Evolutionary conservation across 768 basidiomycete species (phyloP).

Genomic region (Phaeolepiota aurea): DNA sequence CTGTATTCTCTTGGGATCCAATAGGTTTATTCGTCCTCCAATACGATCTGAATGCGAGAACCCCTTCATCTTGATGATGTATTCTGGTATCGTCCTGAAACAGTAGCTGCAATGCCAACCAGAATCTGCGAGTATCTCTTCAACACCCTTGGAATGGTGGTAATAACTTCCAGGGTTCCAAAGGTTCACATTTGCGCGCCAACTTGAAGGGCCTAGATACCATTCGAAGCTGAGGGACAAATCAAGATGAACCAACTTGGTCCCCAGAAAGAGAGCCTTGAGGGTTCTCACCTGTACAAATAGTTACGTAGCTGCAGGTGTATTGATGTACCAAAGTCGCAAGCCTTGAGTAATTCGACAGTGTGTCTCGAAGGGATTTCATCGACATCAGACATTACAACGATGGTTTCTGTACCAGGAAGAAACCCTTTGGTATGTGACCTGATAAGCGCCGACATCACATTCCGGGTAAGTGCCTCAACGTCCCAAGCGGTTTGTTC

Average conservation of each 20-base stretch:
- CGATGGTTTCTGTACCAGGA: conserved; percentile 26
- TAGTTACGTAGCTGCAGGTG: conserved; percentile 57
- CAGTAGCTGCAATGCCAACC: conserved; percentile 69
- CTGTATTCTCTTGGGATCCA: conserved; percentile 46
- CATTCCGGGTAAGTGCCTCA: conserved; percentile 37
- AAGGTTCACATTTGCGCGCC: conserved; percentile 46
- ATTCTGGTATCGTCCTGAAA: conserved; percentile 52
- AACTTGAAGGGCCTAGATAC: conserved; percentile 44
- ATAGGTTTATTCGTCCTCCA: conserved; percentile 34
- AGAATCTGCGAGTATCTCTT: conserved; percentile 47
- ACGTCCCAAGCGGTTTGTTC: conserved; percentile 42
- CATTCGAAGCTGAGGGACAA: conserved; percentile 39
- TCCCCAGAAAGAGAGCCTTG: neutral
- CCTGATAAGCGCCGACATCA: conserved; percentile 40
- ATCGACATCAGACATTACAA: conserved; percentile 57
- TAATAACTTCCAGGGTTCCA: conserved; percentile 37
- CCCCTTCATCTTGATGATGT: conserved; percentile 48
- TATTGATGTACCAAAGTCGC: conserved; percentile 42
- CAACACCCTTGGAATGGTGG: conserved; percentile 38
- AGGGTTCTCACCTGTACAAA: conserved; percentile 37
- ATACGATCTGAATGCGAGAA: conserved; percentile 60
- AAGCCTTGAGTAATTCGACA: conserved; percentile 39
- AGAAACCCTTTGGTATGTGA: conserved; percentile 23
- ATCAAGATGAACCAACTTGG: neutral
- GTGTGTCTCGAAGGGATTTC: conserved; percentile 52